These are phyloP conservation scores for Primulina tabacum DNA, from an alignment of 257 asterid genomes.

Conservation along the genomic window DNA sequence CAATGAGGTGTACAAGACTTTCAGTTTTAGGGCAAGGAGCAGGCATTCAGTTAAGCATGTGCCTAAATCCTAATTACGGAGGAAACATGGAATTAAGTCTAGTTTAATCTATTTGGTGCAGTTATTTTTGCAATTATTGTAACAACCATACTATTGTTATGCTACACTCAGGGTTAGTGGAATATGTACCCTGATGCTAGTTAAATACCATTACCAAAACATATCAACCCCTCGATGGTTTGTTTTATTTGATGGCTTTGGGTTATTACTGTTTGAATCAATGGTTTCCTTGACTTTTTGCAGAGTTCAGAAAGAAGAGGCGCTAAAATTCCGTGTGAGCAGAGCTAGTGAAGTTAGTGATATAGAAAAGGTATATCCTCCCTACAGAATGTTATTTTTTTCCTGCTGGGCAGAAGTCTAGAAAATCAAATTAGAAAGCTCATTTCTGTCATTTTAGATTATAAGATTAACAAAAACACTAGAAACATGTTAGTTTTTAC, in stretches of 20 bases:
- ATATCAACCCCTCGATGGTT: neutral
- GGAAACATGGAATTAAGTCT: neutral
- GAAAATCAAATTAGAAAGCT: slow-evolving; percentile 8
- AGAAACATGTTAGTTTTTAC: neutral
- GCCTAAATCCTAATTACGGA: neutral
- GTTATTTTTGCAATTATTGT: too few species aligned
- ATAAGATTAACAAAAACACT: slow-evolving; percentile 10
- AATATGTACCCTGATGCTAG: neutral
- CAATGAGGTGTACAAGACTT: neutral
- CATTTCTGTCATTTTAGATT: neutral
- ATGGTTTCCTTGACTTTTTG: slow-evolving; percentile 30
- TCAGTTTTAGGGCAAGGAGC: neutral
- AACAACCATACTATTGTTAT: neutral
- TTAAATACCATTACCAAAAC: neutral
- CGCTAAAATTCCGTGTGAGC: slow-evolving; percentile 69
- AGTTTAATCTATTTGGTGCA: neutral
- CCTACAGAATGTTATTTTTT: slow-evolving; percentile 4
- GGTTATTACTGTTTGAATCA: slow-evolving; percentile 16
- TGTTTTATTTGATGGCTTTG: slow-evolving; percentile 10
- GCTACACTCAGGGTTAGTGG: neutral
- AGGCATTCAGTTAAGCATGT: neutral
- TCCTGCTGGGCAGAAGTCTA: slow-evolving; percentile 19
- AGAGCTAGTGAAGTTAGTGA: slow-evolving; percentile 74
- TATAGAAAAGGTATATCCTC: slow-evolving; percentile 68
- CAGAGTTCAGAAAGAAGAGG: slow-evolving; percentile 92